These are phyloP conservation scores for Aspergillus chevalieri DNA, from an alignment of 2,329 filamentous ascomycete species.

Conservation along the genomic window DNA sequence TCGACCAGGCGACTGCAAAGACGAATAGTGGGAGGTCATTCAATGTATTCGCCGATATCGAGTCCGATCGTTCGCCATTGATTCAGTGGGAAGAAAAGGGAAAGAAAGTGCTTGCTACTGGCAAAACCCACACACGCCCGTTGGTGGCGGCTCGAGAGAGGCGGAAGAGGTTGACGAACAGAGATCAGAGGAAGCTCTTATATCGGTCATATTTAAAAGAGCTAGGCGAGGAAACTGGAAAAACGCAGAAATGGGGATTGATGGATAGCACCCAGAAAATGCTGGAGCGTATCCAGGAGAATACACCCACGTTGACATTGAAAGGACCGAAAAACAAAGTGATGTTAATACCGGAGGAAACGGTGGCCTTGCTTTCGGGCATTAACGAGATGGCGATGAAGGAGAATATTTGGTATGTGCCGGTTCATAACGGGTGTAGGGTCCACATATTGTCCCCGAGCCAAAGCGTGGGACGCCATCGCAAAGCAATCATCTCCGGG, in stretches of 20 bases:
- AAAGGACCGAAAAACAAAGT: constrained; percentile 20
- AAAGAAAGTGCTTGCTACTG: background rate
- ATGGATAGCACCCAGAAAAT: constrained; percentile 17
- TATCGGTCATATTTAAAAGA: constrained; percentile 12
- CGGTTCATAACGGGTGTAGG: constrained; percentile 31
- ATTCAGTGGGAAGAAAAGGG: background rate
- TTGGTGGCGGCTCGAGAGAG: background rate
- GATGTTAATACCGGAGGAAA: constrained; percentile 30
- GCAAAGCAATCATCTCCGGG: constrained; percentile 31
- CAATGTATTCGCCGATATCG: constrained; percentile 7
- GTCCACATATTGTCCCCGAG: constrained; percentile 30
- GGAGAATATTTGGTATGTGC: constrained; percentile 35
- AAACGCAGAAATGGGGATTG: constrained; percentile 13
- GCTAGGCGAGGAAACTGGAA: background rate
- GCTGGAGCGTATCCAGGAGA: constrained; percentile 18
- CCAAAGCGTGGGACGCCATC: constrained; percentile 25
- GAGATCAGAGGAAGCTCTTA: constrained; percentile 22
- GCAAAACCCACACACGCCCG: background rate
- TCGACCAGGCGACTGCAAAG: background rate
- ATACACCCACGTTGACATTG: constrained; percentile 8
- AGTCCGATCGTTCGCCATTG: background rate
- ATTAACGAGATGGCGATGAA: constrained; percentile 19
- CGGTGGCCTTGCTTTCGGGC: constrained; percentile 28
- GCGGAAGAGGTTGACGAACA: constrained; percentile 12
- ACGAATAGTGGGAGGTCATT: background rate